phyloP scores from a whole-genome alignment of 2,329 filamentous ascomycete species.

The Biscogniauxia mediterranea region DNA sequence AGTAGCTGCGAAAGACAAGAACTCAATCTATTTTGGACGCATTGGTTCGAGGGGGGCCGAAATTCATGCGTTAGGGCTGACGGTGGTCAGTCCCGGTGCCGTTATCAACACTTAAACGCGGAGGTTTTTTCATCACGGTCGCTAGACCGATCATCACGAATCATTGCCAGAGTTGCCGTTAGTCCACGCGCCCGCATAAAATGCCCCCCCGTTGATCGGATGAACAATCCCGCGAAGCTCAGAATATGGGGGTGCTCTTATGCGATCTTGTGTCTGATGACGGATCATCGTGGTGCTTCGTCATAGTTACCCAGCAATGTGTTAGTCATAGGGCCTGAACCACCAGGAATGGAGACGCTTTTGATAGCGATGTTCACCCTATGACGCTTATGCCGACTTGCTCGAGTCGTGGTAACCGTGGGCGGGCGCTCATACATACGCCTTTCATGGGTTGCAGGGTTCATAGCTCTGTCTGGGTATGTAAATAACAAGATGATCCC shows the following conservation, averaged over 20 bases:
- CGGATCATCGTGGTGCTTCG: background rate
- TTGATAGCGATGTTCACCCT: conserved; percentile 1
- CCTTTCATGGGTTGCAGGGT: background rate
- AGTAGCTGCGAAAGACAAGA: background rate
- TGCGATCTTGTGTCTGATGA: background rate
- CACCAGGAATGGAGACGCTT: background rate
- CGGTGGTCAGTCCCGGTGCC: background rate
- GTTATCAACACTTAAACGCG: background rate
- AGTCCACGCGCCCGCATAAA: background rate
- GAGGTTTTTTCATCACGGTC: background rate
- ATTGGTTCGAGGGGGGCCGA: background rate
- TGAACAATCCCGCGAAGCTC: background rate
- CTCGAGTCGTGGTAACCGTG: background rate
- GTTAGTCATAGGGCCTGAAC: background rate
- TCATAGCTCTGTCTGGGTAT: background rate
- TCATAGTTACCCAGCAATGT: background rate
- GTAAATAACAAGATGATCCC: background rate
- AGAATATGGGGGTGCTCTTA: background rate
- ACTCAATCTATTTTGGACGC: background rate
- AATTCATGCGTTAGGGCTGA: background rate
- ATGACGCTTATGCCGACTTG: background rate
- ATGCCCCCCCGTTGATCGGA: background rate
- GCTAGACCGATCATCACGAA: background rate
- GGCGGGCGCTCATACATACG: background rate
- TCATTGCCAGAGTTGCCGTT: background rate